Evolutionary conservation across 257 asterid genomes (phyloP), one percentile per base, ranked within the genome.

Genomic region (Nicotiana benthamiana): DNA sequence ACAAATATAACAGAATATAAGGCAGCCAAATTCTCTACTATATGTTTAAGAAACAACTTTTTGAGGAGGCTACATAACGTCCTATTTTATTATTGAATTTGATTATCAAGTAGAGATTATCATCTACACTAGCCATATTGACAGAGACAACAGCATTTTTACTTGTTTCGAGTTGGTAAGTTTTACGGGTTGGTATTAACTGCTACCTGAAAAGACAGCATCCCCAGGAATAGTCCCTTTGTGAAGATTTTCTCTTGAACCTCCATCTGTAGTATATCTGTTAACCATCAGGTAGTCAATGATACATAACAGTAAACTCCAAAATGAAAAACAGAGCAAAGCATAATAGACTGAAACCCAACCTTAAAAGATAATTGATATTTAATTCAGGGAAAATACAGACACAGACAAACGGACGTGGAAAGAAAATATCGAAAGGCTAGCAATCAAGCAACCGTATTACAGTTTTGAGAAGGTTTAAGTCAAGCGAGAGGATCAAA

Each of bases 251-350:
- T 88, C 97, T 83, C 96, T 89, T 70, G 92, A 78, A 75, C 97
- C 99, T 63, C 98, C 99, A 86, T 95, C 98, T 54, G 99, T 95
- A 4, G 98, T 95, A 75, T 93, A 95, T 92, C 99, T 95, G 89
- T 81, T 89, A 83, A 75, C 81, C 84, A 80, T 70, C 67, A 67
- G 43, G 77, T 16, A 74, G 60, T 54, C 70, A 74, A 81, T 82
- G 32, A 82, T 34, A 74, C 30, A 74, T 22, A 54, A 77, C 18
- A 46, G 65, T 61, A 26, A 3, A 72, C 22, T 43, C 78, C 60
- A 46, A 34, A 43, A 46, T 6, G 48, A 72, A 72, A 72, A 13
- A 12, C 3, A 20, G 48, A 34, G 40, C 28, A 72, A 72, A 34
- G 36, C 15, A 46, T 43, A 72, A 46, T 22, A 46, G 8, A 24